phyloP scores from a whole-genome alignment of 495 filamentous ascomycete species.

The Penicillium bialowiezense region DNA sequence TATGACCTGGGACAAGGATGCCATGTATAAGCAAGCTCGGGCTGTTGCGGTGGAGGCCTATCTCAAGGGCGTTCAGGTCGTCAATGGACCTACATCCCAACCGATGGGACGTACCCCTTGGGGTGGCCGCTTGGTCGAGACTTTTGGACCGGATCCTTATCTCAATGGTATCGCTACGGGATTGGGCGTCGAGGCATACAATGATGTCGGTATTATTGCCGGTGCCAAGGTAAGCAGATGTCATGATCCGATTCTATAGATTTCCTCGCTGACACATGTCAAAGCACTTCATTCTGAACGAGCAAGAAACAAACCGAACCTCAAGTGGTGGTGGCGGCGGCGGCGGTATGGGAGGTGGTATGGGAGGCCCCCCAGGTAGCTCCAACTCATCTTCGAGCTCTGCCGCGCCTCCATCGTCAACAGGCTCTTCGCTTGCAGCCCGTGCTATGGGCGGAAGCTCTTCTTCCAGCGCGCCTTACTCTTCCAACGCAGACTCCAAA shows the following conservation, averaged over 20 bases:
- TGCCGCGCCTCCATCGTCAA: not conserved
- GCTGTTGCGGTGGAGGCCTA: constrained; percentile 52
- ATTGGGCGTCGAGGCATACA: constrained; percentile 58
- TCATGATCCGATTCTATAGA: not conserved
- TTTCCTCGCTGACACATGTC: not conserved
- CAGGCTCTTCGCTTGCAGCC: not conserved
- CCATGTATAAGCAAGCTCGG: constrained; percentile 54
- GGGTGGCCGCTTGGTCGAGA: constrained; percentile 74
- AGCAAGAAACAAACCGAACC: constrained; percentile 56
- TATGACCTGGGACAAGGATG: constrained; percentile 53
- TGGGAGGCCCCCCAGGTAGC: constrained; percentile 1
- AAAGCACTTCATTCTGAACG: constrained; percentile 61
- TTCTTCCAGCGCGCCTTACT: constrained; percentile 47
- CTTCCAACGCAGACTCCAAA: constrained; percentile 60
- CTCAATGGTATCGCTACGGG: constrained; percentile 52
- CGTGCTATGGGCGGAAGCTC: constrained; percentile 9
- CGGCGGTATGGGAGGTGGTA: constrained; percentile 1
- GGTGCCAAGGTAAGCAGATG: constrained; percentile 53
- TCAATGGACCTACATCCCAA: constrained; percentile 61
- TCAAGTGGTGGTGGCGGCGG: constrained; percentile 6
- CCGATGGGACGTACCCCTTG: constrained; percentile 66
- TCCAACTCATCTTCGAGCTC: constrained; percentile 2
- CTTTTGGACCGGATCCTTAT: constrained; percentile 37
- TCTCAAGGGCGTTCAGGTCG: constrained; percentile 50
- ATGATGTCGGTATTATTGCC: constrained; percentile 66